A percentile compares a stretch with the other conserved stretches of the same genome.
phyloP scores from a whole-genome alignment of 306 rosid species.

The Glycine tomentella region DNA sequence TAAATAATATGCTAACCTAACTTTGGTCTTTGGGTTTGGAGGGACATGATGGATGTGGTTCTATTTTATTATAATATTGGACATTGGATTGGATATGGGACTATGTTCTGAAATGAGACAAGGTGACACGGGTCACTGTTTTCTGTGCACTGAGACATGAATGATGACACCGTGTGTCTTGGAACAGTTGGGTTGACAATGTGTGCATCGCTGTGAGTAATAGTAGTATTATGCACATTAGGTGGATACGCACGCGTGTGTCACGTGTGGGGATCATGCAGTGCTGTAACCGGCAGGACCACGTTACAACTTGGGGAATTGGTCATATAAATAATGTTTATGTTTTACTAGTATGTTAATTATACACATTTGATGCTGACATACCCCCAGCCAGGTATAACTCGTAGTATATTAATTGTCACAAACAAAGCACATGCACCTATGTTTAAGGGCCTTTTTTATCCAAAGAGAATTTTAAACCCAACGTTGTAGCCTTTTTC shows the following conservation, averaged over 20 bases:
- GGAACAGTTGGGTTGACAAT: constrained; percentile 58
- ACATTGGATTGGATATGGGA: neutral
- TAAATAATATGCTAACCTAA: constrained; percentile 1
- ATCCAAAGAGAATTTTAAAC: neutral
- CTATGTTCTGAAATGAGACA: constrained; percentile 43
- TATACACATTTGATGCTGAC: constrained; percentile 39
- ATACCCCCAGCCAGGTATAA: constrained; percentile 1
- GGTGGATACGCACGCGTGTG: constrained; percentile 53
- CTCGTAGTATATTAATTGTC: neutral
- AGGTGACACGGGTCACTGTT: constrained; percentile 47
- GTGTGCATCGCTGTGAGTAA: constrained; percentile 35
- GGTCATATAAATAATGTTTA: constrained; percentile 10
- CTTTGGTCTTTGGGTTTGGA: neutral
- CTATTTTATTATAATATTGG: neutral
- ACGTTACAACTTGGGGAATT: constrained; percentile 41
- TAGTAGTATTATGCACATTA: constrained; percentile 45
- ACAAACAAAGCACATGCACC: constrained; percentile 35
- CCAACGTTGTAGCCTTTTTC: neutral
- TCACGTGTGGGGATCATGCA: constrained; percentile 51
- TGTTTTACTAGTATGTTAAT: neutral
- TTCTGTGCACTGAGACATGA: constrained; percentile 46
- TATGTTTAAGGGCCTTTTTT: constrained; percentile 6
- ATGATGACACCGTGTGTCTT: constrained; percentile 48
- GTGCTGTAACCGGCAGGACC: constrained; percentile 46
- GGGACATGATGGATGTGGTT: too few species aligned